These are phyloP conservation scores for Xylariaceae sp. DNA, from an alignment of 2,329 filamentous ascomycete genomes.

Conservation along the genomic window DNA sequence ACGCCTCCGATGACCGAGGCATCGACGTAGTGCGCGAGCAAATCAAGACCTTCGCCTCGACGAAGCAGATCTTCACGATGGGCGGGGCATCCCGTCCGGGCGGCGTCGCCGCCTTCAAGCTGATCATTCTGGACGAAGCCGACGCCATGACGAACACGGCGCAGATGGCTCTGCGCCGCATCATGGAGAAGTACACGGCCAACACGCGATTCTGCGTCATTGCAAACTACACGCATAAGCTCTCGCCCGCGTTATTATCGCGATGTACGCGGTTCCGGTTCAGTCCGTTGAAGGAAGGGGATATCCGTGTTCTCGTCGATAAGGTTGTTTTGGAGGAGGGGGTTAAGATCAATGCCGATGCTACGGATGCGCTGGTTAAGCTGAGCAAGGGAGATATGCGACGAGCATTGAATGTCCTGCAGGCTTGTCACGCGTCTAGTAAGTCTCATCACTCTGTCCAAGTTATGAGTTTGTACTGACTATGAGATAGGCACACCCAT, in stretches of 20 bases:
- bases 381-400: constrained; percentile 96
- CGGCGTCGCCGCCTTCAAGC: constrained; percentile 73
- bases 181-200: constrained; percentile 99
- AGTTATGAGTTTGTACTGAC: background rate
- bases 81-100: constrained; percentile 46
- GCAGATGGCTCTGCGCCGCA: constrained; percentile 92
- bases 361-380: constrained; percentile 74
- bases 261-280: constrained; percentile 94
- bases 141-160: constrained; percentile 99
- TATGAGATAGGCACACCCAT: constrained; percentile 58
- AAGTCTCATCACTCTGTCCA: constrained; percentile 32
- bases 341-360: constrained; percentile 76
- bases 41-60: constrained; percentile 98
- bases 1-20: constrained; percentile 93
- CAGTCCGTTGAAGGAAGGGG: constrained; percentile 81
- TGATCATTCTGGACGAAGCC: constrained; percentile 97
- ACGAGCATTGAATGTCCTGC: constrained; percentile 86
- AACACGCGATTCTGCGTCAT: constrained; percentile 99
- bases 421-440: constrained; percentile 94
- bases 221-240: constrained; percentile 97
- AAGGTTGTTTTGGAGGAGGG: constrained; percentile 83
- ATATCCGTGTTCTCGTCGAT: constrained; percentile 81
- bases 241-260: constrained; percentile 86
- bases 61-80: constrained; percentile 86
- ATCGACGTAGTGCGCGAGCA: constrained; percentile 98